Percentiles rank a stretch among this genome's conserved stretches.
phyloP scores from a whole-genome alignment of 192 early-diverging fungal genomes.

The Martensiomyces pterosporus region DNA sequence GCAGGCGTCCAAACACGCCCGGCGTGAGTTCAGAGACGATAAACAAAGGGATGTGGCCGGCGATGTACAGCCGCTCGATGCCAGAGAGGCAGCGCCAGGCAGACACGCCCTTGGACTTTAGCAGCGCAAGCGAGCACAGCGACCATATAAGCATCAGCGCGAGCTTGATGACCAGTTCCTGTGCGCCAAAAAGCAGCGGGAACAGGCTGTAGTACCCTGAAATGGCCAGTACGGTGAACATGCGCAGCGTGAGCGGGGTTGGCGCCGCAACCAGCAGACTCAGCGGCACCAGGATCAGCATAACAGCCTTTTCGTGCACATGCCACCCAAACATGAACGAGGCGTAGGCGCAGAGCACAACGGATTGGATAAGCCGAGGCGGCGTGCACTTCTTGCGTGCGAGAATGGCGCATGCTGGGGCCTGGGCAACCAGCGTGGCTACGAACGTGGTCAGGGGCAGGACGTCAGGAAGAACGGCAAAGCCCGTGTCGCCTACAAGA shows the following conservation, averaged over 20 bases:
- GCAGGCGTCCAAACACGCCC: constrained; percentile 46
- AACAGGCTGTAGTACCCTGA: constrained; percentile 46
- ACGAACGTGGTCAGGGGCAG: constrained; percentile 66
- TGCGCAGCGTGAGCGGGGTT: constrained; percentile 23
- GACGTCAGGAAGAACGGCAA: constrained; percentile 75
- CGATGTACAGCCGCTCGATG: constrained; percentile 21
- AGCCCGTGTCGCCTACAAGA: constrained; percentile 81
- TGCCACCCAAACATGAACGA: constrained; percentile 98
- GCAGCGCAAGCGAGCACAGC: constrained; percentile 21
- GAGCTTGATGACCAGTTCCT: constrained; percentile 38
- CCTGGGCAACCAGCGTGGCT: constrained; percentile 67
- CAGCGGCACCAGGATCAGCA: constrained; percentile 61
- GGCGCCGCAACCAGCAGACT: constrained; percentile 35
- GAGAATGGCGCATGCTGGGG: constrained; percentile 34
- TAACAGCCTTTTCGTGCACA: constrained; percentile 95
- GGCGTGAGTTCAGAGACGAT: constrained; percentile 21
- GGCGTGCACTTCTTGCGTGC: constrained; percentile 53
- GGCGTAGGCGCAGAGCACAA: constrained; percentile 78
- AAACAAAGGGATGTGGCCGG: constrained; percentile 35
- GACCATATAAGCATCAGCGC: constrained; percentile 24
- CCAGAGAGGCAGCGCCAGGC: constrained; percentile 33
- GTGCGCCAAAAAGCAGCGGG: constrained; percentile 46
- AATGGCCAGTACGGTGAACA: constrained; percentile 32
- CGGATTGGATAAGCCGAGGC: constrained; percentile 58
- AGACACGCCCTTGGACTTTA: constrained; percentile 9